Evolutionary conservation across 23 red algal genomes (phyloP), one percentile per base, ranked within the genome.

Genomic region (Gracilaria gracilis): DNA sequence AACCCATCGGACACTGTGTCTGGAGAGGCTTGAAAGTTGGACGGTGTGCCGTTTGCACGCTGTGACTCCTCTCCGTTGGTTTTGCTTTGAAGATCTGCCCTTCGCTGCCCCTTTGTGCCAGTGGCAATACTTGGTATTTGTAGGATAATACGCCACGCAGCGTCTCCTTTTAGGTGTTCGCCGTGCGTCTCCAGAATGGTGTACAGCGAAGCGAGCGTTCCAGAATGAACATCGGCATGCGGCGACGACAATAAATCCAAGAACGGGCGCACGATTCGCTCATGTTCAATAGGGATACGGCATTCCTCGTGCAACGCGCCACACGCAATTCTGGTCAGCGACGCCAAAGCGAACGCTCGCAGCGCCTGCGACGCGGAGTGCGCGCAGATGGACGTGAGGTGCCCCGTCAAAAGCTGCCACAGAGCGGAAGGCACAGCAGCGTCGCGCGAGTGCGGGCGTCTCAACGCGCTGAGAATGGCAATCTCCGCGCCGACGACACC

Each of bases 331-430:
- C 24, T 57, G 6, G 80, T 84, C 34, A 92, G 47, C 19, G 79
- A 92, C 2, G 48, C 38, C 23, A 92, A 31, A 8, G 89, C 89
- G 65, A 65, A 84, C 34, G n/a, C 34, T 31, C 89, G 79, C 4
- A 84, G 31, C 31, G 44, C 16, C 1, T 51, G 78, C 33, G 69
- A 71, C 0, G 79, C 11, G 2, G 79, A 71, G 54, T 92, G 65
- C 46, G 39, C 55, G 51, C 79, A 83, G 24, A 92, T 71, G 34
- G 66, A 83, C 8, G 80, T 92, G 29, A 92, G 54, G 27, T 84
- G 79, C 6, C 89, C 79, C 1, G 89, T 84, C 33, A 92, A 48
- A 29, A 92, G 89, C 89, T 92, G 79, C 89, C 79, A 84, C 21
- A 84, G 37, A 6, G 42, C 61, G 9, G 34, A 59, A 11, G 79